These are phyloP conservation scores for Blastocystis sp. DNA, from an alignment of 352 stramenopile genomes.

Conservation along the genomic window DNA sequence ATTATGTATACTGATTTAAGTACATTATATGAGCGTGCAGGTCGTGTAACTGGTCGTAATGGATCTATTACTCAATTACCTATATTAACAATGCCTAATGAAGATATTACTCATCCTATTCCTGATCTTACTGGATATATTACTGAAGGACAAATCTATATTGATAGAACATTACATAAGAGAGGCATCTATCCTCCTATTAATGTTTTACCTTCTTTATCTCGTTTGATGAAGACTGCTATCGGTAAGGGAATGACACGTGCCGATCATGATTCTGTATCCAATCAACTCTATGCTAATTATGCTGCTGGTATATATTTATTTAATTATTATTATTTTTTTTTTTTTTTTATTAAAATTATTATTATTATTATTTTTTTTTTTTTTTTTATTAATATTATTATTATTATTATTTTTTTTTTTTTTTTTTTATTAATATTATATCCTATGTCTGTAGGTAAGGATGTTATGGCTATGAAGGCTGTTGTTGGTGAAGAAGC, in stretches of 20 bases:
- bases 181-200: conserved; percentile 97
- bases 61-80: conserved; percentile 95
- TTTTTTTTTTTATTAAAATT: not conserved
- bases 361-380: conserved; percentile 9
- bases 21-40: conserved; percentile 91
- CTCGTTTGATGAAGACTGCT: conserved; percentile 95
- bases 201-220: conserved; percentile 92
- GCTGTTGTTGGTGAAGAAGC: conserved; percentile 95
- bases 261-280: conserved; percentile 87
- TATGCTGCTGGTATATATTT: conserved; percentile 67
- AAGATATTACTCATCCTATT: conserved; percentile 99
- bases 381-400: conserved; percentile 1
- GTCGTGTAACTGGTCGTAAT: conserved; percentile 83
- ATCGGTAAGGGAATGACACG: conserved; percentile 97
- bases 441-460: no score
- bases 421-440: conserved; percentile 62
- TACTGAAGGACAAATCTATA: conserved; percentile 94
- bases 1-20: conserved; percentile 99
- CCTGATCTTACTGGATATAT: conserved; percentile 98
- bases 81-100: conserved; percentile 98
- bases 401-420: not conserved
- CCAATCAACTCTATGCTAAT: conserved; percentile 82
- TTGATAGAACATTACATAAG: conserved; percentile 87
- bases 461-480: conserved; percentile 99
- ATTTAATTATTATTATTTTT: no score